Conservation (phyloP, 2,329 filamentous ascomycete genomes). For the Didymella pinodella region DNA sequence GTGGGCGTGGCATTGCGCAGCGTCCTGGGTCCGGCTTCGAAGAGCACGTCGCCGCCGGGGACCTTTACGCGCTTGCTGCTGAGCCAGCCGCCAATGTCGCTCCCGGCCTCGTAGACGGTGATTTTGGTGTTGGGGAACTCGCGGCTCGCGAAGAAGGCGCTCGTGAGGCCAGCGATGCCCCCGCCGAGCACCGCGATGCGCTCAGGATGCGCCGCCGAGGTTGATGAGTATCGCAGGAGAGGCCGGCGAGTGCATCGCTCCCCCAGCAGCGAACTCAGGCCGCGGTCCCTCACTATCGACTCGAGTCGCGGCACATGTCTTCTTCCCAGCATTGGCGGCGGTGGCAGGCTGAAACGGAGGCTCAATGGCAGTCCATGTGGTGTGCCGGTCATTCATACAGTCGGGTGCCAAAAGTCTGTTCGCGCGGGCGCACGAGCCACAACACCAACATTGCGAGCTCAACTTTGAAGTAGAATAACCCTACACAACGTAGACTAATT, state of each 20-base stretch:
- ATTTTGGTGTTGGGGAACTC: conserved; percentile 74
- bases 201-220: conserved; percentile 39
- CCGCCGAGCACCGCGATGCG: conserved; percentile 61
- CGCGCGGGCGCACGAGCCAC: no score
- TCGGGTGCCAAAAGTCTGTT: no score
- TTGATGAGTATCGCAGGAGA: conserved; percentile 27
- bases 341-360: conserved; percentile 17
- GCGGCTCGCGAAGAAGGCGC: conserved; percentile 74
- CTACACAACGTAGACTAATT: no score
- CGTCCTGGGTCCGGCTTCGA: conserved; percentile 86
- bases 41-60: conserved; percentile 69
- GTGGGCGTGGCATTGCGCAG: conserved; percentile 74
- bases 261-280: conserved; percentile 30
- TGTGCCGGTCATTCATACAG: conserved; percentile 20
- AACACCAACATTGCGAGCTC: no score
- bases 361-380: conserved; percentile 23
- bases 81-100: conserved; percentile 84
- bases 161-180: conserved; percentile 60
- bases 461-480: no score
- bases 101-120: conserved; percentile 78
- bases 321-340: conserved; percentile 49
- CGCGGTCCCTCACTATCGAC: conserved; percentile 43
- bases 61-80: conserved; percentile 70
- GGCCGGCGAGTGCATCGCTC: conserved; percentile 21
- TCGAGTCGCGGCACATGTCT: conserved; percentile 45